Conservation (phyloP, 2,329 filamentous ascomycete genomes). For the Penicillium sp. region DNA sequence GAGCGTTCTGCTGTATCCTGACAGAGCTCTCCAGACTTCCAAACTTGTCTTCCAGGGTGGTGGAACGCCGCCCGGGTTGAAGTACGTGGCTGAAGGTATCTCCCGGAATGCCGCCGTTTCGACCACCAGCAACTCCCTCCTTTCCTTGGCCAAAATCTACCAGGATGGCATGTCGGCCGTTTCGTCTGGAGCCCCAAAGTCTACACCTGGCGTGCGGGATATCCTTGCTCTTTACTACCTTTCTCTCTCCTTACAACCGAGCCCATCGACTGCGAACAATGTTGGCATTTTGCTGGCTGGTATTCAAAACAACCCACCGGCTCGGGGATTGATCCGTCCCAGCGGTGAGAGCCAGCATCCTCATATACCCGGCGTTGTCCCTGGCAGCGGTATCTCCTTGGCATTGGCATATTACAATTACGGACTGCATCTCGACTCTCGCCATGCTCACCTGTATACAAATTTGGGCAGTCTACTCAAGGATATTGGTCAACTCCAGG, state of each 20-base stretch:
- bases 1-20: conserved; percentile 80
- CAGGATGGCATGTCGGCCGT: conserved; percentile 91
- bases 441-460: conserved; percentile 94
- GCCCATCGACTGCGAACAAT: conserved; percentile 97
- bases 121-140: conserved; percentile 91
- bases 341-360: conserved; percentile 50
- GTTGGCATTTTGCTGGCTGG: conserved; percentile 96
- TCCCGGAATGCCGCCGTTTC: conserved; percentile 81
- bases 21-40: conserved; percentile 81
- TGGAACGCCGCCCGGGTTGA: conserved; percentile 80
- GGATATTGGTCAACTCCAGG: conserved; percentile 89
- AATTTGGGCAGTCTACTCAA: conserved; percentile 95
- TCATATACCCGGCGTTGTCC: conserved; percentile 76
- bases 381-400: conserved; percentile 85
- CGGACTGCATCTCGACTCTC: conserved; percentile 81
- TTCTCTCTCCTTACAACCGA: conserved; percentile 90
- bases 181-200: conserved; percentile 62
- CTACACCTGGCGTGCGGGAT: conserved; percentile 80
- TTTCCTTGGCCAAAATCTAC: conserved; percentile 96
- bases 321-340: conserved; percentile 44
- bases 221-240: conserved; percentile 95
- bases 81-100: conserved; percentile 71
- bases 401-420: conserved; percentile 96
- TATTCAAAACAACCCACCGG: conserved; percentile 72
- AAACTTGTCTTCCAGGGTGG: conserved; percentile 78